Base-by-base conservation (phyloP, 1,139 yeast species). In the Kazachstania sp. region DNA sequence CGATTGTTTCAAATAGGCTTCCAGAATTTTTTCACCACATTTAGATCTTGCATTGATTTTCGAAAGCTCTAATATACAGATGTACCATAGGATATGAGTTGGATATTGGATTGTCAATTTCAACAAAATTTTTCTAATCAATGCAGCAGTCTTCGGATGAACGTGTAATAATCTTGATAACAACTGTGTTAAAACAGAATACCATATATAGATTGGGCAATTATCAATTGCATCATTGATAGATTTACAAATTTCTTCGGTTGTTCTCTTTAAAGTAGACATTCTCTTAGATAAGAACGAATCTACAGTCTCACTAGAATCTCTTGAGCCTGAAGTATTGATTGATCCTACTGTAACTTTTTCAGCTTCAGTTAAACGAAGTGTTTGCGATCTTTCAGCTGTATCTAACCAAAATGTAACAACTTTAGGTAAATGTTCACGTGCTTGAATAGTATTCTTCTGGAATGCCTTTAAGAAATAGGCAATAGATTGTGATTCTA, bases 341-440 rank as follows among this genome's bases (percentile, higher is more conserved):
- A 32, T 32, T 7, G 36, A 32, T 6, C 36, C 36, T 5, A 32
- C 8, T n/a, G 16, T 32, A 15, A 32, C 36, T 15, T 32, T 32
- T 15, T 32, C 36, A 2, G 36, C 36, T 15, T 32, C 36, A 15
- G 36, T 32, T 11, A 32, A 32, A 32, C 15, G 36, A 15, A 19
- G 36, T 9, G 36, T 15, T 15, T 32, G 36, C 40, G 57, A 64
- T 40, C 67, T 61, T 13, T 71, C 78, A 2, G 90, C 85, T 63
- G 83, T 86, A 58, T 92, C 97, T 18, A 94, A 71, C 98, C 98
- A 94, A 18, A 88, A 75, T 0, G 97, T 90, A 6, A 92, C 75
- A 26, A 88, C 77, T 60, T 88, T 88, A 0, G 98, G 98, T 20
- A 94, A 68, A 0, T 95, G 86, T 65, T 94, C 97, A 59, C 82